Evolutionary conservation across 306 rosid genomes (phyloP), one percentile per base, ranked within the genome.

Genomic region (Begonia masoniana): DNA sequence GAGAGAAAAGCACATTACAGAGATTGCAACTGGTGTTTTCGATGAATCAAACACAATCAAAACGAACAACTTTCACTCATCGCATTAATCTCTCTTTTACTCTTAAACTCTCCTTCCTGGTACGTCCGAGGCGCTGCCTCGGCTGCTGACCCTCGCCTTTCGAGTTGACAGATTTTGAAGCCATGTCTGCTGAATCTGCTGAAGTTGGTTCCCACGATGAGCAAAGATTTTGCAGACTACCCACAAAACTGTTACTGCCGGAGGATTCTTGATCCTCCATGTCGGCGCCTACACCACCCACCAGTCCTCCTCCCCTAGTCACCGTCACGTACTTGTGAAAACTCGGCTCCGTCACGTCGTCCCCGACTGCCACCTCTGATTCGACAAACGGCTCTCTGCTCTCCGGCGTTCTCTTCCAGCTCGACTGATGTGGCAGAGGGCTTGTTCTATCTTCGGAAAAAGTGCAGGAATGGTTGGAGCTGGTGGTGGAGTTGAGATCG

Each of bases 311-410:
- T 13, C 97, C 99, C 52, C 77, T 65, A 39, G 63, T 74, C 58
- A 89, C 76, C 10, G 97, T 89, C 69, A 80, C 85, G 46, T 82
- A 89, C 73, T 76, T 89, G 17, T 89, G 97, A 57, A 89, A 78
- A 64, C 95, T 85, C 2, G 94, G 85, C 68, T 85, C 80, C 65
- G 60, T 70, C 57, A 82, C 67, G 62, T 89, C 95, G 58, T 89
- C 94, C 15, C 45, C 52, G 64, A 71, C 74, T 46, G 65, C 55
- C 45, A 80, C 73, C 76, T 85, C 88, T 7, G 87, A 74, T 76
- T 85, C 95, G 9, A 76, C 81, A 65, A 82, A 69, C 24, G 94
- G 85, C 36, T 84, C 84, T 54, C 74, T 76, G 43, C 13, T 26
- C 48, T 43, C 48, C 24, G 6, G 58, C 45, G 43, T 69, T 47